Conservation (phyloP, 73 alveolate genomes). For the Paramecium caudatum region DNA sequence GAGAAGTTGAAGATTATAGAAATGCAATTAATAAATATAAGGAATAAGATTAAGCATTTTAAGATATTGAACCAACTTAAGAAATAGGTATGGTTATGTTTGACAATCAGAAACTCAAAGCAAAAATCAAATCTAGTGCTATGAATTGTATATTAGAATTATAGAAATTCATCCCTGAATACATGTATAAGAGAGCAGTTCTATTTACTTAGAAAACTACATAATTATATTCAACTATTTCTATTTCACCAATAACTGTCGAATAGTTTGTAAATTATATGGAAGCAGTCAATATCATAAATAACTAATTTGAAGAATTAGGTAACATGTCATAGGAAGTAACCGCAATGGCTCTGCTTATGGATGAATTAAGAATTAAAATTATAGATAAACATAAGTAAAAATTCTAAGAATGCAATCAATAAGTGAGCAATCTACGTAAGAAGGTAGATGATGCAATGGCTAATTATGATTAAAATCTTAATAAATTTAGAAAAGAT, state of each 20-base stretch:
- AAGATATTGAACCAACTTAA: slow-evolving; percentile 76
- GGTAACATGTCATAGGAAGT: slow-evolving; percentile 81
- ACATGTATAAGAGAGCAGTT: slow-evolving; percentile 75
- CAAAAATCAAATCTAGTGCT: slow-evolving; percentile 78
- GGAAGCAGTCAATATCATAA: slow-evolving; percentile 80
- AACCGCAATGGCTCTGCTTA: slow-evolving; percentile 79
- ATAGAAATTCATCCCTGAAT: slow-evolving; percentile 75
- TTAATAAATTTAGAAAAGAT: slow-evolving; percentile 84
- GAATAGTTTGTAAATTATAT: slow-evolving; percentile 83
- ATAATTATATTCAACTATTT: slow-evolving; percentile 66
- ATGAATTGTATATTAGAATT: slow-evolving; percentile 73
- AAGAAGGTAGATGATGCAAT: slow-evolving; percentile 84
- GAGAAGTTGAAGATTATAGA: slow-evolving; percentile 84
- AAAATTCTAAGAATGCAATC: slow-evolving; percentile 82
- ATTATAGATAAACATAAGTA: slow-evolving; percentile 82
- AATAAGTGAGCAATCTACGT: slow-evolving; percentile 78
- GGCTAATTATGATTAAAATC: slow-evolving; percentile 87
- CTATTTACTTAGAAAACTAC: slow-evolving; percentile 59
- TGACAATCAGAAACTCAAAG: slow-evolving; percentile 80
- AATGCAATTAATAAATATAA: slow-evolving; percentile 75
- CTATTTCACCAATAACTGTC: slow-evolving; percentile 81
- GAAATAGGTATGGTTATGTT: slow-evolving; percentile 84
- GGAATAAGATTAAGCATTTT: slow-evolving; percentile 78
- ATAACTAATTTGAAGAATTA: slow-evolving; percentile 79
- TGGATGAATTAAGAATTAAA: slow-evolving; percentile 85